phyloP scores from a whole-genome alignment of 139 green algal species.

The Chlorella sp. region DNA sequence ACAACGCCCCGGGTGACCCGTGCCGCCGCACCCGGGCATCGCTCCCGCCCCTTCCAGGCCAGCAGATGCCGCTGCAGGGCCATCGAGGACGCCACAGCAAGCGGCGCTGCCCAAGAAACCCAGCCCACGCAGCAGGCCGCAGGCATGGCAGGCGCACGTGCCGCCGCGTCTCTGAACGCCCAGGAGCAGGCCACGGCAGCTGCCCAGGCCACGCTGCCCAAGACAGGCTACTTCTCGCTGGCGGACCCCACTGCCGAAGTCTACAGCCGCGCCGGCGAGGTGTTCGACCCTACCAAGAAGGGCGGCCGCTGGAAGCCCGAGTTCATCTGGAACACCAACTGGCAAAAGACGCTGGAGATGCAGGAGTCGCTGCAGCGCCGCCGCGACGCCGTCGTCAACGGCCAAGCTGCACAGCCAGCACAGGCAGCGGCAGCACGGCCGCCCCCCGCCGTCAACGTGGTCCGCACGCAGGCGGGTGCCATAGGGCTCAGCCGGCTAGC shows the following conservation, averaged over 20 bases:
- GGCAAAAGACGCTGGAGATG: slow-evolving; percentile 33
- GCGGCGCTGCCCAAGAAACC: too few relatives aligned
- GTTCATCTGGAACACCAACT: slow-evolving; percentile 88
- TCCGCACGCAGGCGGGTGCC: slow-evolving; percentile 11
- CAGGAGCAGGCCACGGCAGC: background rate
- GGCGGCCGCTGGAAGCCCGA: slow-evolving; percentile 66
- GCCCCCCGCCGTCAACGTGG: background rate
- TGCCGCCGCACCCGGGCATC: too few relatives aligned
- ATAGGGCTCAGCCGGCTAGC: slow-evolving; percentile 45
- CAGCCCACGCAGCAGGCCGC: too few relatives aligned
- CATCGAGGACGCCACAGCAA: too few relatives aligned
- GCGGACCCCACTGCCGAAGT: slow-evolving; percentile 39
- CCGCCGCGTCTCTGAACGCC: too few relatives aligned
- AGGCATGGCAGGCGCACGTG: too few relatives aligned
- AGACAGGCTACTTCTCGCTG: slow-evolving; percentile 35
- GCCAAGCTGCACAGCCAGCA: background rate
- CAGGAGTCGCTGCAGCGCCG: slow-evolving; percentile 22
- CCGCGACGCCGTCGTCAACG: background rate
- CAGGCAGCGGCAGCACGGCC: background rate
- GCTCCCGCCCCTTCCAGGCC: too few relatives aligned
- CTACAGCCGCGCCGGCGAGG: slow-evolving; percentile 34
- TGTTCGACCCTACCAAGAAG: slow-evolving; percentile 52
- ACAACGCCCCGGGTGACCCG: too few relatives aligned
- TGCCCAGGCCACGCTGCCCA: slow-evolving; percentile 17
- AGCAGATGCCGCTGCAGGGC: too few relatives aligned